Evolutionary conservation across 805 yeast species (phyloP).

Genomic region (Metschnikowia amazonensis): DNA sequence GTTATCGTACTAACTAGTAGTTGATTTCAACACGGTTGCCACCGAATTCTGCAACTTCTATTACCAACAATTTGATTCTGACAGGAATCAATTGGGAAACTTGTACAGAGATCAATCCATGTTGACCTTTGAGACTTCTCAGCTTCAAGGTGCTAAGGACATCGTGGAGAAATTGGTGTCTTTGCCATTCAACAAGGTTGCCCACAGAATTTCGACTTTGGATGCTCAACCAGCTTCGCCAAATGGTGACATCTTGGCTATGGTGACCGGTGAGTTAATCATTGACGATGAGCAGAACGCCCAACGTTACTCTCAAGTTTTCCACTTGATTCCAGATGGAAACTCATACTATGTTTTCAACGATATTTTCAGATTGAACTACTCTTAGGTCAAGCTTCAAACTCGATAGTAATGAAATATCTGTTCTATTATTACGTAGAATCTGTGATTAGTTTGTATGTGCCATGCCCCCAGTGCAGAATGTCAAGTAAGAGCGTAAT

Average conservation of each 20-base stretch:
- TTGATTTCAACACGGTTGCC: conserved; percentile 46
- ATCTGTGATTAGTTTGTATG: not conserved
- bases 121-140: conserved; percentile 94
- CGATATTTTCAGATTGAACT: conserved; percentile 94
- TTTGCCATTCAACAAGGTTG: conserved; percentile 88
- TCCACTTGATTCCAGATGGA: conserved; percentile 93
- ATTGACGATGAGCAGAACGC: conserved; percentile 93
- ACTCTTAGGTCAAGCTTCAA: conserved; percentile 42
- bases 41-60: conserved; percentile 89
- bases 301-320: conserved; percentile 95
- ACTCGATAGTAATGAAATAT: not conserved
- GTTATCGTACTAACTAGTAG: conserved; percentile 21
- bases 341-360: conserved; percentile 90
- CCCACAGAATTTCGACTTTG: conserved; percentile 88
- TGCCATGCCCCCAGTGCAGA: too few relatives aligned
- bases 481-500: too few relatives aligned
- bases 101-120: conserved; percentile 95
- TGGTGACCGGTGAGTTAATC: conserved; percentile 95
- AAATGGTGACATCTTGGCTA: conserved; percentile 85
- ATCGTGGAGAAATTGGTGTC: conserved; percentile 89
- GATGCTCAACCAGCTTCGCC: conserved; percentile 98
- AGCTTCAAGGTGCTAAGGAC: conserved; percentile 88
- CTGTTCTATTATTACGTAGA: not conserved
- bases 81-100: conserved; percentile 88
- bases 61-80: conserved; percentile 91